Base-by-base conservation (phyloP, 495 filamentous ascomycete genomes). In the Thozetella sp. region DNA sequence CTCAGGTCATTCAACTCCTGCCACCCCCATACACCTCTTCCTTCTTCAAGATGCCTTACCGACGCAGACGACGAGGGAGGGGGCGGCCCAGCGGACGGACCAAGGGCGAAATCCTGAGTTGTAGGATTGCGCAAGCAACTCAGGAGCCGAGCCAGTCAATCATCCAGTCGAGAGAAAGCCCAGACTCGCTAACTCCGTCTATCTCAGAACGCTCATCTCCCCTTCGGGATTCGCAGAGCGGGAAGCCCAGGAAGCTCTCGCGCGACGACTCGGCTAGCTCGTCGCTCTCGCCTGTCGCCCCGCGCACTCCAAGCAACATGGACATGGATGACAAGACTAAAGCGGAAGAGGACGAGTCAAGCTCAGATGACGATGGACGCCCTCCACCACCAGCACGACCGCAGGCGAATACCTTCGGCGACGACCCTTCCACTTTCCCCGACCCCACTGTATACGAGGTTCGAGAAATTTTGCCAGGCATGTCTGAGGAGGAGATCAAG, bases 371-470 rank as follows among this genome's bases (percentile, higher is more conserved):
- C 74, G 88, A 91, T 66, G 93, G 93, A 70, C 90, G 89, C 3
- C 83, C 88, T n/a, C 90, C 93, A 1, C 87, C 88, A 13, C 87
- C 90, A 22, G 83, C 90, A 25, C 78, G 91, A 23, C 85, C 91
- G 25, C 87, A 93, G 57, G 87, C 72, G 58, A 78, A 96, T 65
- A 89, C 91, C 1, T 97, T 99, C 66, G 94, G 93, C 40, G 88
- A 95, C 12, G 92, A 97, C 67, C 93, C 93, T 0, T 87, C 91
- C n/a, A 90, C 86, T 20, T 97, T 93, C 63, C 89, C 92, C 63
- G 95, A 99, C 67, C 92, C 93, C 0, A 97, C 93, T 37, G 82
- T 97, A 52, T 99, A 99, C 74, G 89, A 98, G 57, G 97, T 99
- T 58, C 88, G 89, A 15, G 81, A 89, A 1, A 77, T 93, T 10